phyloP scores from a whole-genome alignment of 2,329 filamentous ascomycete species.

The Lachnellula hyalina region DNA sequence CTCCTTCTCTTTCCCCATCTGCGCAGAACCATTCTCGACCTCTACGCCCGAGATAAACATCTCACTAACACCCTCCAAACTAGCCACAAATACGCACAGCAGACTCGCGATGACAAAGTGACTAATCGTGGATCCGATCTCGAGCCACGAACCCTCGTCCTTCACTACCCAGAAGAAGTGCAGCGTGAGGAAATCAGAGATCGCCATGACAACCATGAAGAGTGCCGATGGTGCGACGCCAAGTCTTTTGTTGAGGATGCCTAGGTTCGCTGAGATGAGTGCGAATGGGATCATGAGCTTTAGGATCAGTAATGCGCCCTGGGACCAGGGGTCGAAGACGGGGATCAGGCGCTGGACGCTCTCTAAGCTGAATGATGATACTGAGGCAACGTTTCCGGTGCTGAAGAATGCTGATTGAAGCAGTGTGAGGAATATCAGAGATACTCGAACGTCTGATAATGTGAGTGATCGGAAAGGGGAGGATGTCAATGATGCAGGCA shows the following conservation, averaged over 20 bases:
- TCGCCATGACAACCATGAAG: slow-evolving; percentile 91
- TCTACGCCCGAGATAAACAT: slow-evolving; percentile 76
- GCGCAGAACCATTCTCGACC: slow-evolving; percentile 40
- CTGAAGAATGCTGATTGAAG: slow-evolving; percentile 95
- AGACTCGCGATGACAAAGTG: slow-evolving; percentile 92
- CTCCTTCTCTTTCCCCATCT: slow-evolving; percentile 25
- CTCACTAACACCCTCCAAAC: slow-evolving; percentile 79
- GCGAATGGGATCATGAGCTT: slow-evolving; percentile 94
- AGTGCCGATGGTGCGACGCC: slow-evolving; percentile 82
- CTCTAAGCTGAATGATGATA: slow-evolving; percentile 90
- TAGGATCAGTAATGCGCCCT: slow-evolving; percentile 77
- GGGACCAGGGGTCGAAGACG: slow-evolving; percentile 88
- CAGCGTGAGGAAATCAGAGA: slow-evolving; percentile 85
- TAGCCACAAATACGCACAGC: slow-evolving; percentile 85
- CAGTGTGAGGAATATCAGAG: slow-evolving; percentile 91
- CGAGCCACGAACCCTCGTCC: slow-evolving; percentile 94
- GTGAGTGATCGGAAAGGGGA: slow-evolving; percentile 56
- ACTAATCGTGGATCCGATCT: slow-evolving; percentile 94
- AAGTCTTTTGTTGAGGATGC: slow-evolving; percentile 78
- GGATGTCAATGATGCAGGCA: slow-evolving; percentile 24
- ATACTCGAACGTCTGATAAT: slow-evolving; percentile 79
- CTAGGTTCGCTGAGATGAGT: slow-evolving; percentile 87
- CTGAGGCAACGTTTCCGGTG: slow-evolving; percentile 90
- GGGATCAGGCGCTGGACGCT: slow-evolving; percentile 83
- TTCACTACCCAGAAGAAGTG: slow-evolving; percentile 98